These are phyloP conservation scores for Mrakia frigida DNA, from an alignment of 768 basidiomycete species.

Conservation along the genomic window DNA sequence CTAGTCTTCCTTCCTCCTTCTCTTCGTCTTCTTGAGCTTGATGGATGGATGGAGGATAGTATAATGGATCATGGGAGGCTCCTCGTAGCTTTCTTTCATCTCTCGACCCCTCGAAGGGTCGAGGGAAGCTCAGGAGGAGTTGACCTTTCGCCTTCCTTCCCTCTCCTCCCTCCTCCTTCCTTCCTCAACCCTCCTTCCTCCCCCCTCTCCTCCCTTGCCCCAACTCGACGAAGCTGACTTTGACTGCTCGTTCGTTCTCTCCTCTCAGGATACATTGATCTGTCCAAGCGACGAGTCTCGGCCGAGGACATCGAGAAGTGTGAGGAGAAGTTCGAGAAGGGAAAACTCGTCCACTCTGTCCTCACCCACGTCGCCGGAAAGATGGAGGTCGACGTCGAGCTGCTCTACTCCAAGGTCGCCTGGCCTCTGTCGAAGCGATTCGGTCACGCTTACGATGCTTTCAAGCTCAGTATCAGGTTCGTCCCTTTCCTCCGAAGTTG, in stretches of 20 bases:
- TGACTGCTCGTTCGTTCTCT: not conserved
- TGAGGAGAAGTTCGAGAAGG: constrained; percentile 97
- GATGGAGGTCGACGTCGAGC: constrained; percentile 56
- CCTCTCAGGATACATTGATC: constrained; percentile 84
- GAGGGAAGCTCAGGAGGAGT: not conserved
- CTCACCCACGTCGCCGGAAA: constrained; percentile 63
- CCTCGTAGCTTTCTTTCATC: no score
- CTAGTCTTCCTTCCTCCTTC: not conserved
- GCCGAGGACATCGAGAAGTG: constrained; percentile 98
- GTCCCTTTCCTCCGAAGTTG: constrained; percentile 41
- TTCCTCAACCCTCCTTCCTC: constrained; percentile 7
- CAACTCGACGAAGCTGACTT: not conserved
- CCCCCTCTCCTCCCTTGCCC: constrained; percentile 7
- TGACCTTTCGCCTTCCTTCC: constrained; percentile 14
- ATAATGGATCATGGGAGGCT: no score
- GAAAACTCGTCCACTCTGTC: constrained; percentile 89
- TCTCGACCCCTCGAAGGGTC: no score
- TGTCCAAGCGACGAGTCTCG: constrained; percentile 95
- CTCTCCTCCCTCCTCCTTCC: not conserved
- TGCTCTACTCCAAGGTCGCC: constrained; percentile 79
- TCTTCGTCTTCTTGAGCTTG: not conserved
- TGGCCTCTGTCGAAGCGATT: constrained; percentile 92
- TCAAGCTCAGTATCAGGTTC: constrained; percentile 91
- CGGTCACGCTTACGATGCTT: constrained; percentile 94
- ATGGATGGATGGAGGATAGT: no score